A percentile compares a stretch with the other conserved stretches of the same genome.
Conservation (phyloP, 1,284 basidiomycete genomes). For the Leccinum subfulvum region DNA sequence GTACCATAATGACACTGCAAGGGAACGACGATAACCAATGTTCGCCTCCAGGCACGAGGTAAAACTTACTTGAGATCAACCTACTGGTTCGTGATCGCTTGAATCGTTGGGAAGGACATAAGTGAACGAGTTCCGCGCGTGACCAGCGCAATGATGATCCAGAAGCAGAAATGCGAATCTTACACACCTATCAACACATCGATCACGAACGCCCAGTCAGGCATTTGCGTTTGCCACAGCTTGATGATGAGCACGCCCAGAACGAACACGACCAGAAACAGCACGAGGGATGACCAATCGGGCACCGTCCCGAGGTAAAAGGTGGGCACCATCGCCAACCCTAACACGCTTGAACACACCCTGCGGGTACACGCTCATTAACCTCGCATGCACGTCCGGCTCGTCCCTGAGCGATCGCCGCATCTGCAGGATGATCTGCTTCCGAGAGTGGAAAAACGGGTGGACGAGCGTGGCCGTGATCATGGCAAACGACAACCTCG, state of each 20-base stretch:
- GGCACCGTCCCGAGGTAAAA: conserved; percentile 19
- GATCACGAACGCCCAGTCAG: conserved; percentile 52
- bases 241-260: conserved; percentile 58
- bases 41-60: not conserved
- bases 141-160: not conserved
- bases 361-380: conserved; percentile 71
- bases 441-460: conserved; percentile 68
- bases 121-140: conserved; percentile 23
- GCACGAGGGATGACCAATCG: conserved; percentile 34
- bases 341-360: conserved; percentile 44
- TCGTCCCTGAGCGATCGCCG: conserved; percentile 57
- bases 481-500: conserved; percentile 54
- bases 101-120: conserved; percentile 41
- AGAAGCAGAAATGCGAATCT: not conserved
- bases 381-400: conserved; percentile 71
- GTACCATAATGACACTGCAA: conserved; percentile 44
- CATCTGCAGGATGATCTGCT: conserved; percentile 55
- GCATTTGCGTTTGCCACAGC: conserved; percentile 56
- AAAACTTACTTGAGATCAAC: conserved; percentile 38
- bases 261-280: conserved; percentile 43
- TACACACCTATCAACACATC: conserved; percentile 37
- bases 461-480: conserved; percentile 58
- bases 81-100: conserved; percentile 43
- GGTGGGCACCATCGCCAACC: conserved; percentile 16
- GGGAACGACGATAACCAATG: not conserved